phyloP scores from a whole-genome alignment of 2,329 filamentous ascomycete genomes.

The Colletotrichum simmondsii region DNA sequence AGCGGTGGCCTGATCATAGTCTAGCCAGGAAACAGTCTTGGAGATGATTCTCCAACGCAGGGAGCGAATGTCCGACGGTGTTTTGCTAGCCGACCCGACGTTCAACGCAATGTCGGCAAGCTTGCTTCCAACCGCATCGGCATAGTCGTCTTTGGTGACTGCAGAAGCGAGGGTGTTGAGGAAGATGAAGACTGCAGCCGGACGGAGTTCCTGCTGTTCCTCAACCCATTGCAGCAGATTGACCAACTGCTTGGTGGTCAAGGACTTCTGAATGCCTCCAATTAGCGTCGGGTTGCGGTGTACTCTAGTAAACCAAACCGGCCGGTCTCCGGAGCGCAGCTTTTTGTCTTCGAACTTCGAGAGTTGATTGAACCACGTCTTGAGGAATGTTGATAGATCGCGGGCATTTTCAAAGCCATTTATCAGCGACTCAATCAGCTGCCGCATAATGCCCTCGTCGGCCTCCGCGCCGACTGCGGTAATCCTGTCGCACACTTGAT shows the following conservation, averaged over 20 bases:
- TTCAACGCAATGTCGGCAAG: slow-evolving; percentile 49
- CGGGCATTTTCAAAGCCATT: slow-evolving; percentile 56
- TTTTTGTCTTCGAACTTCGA: slow-evolving; percentile 43
- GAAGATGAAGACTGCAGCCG: slow-evolving; percentile 52
- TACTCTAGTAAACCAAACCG: slow-evolving; percentile 41
- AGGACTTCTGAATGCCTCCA: slow-evolving; percentile 50
- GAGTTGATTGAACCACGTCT: slow-evolving; percentile 58
- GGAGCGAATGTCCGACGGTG: slow-evolving; percentile 43
- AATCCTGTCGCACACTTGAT: slow-evolving; percentile 51
- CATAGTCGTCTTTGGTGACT: slow-evolving; percentile 52
- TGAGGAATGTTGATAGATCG: slow-evolving; percentile 57
- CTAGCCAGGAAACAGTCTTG: slow-evolving; percentile 47
- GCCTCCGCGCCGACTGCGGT: slow-evolving; percentile 28
- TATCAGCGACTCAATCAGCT: slow-evolving; percentile 55
- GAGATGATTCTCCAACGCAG: slow-evolving; percentile 55
- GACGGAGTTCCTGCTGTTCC: slow-evolving; percentile 43
- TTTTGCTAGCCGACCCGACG: slow-evolving; percentile 39
- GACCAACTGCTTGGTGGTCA: slow-evolving; percentile 56
- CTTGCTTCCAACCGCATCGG: slow-evolving; percentile 52
- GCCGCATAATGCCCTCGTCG: slow-evolving; percentile 39
- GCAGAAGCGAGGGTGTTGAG: slow-evolving; percentile 55
- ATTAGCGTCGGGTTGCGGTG: slow-evolving; percentile 23
- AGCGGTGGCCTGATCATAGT: slow-evolving; percentile 40
- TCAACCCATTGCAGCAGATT: slow-evolving; percentile 56
- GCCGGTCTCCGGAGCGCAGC: slow-evolving; percentile 23